Evolutionary conservation across 495 filamentous ascomycete genomes (phyloP).

Genomic region (Lasiosphaeria miniovina): DNA sequence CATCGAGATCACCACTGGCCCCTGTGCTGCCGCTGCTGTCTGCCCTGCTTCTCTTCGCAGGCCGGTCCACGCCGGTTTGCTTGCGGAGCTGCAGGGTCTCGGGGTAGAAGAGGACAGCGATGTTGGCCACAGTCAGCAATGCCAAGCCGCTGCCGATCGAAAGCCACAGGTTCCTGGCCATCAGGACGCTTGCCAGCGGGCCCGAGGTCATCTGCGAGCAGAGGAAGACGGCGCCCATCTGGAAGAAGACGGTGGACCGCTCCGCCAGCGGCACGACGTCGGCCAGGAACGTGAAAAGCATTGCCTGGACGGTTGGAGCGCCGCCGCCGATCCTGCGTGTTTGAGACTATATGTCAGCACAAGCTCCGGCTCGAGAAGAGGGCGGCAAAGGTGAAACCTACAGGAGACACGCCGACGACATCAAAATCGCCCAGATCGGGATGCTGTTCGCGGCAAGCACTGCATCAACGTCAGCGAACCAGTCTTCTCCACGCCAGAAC

Average conservation of each 20-base stretch:
- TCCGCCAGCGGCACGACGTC: conserved; percentile 27
- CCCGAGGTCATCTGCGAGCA: conserved; percentile 24
- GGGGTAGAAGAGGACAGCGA: conserved; percentile 17
- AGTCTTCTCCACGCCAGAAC: background rate
- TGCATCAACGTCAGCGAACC: conserved; percentile 6
- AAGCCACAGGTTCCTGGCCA: conserved; percentile 24
- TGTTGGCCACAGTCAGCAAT: conserved; percentile 12
- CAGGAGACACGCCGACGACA: conserved; percentile 20
- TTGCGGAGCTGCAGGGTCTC: conserved; percentile 31
- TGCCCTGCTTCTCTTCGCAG: background rate
- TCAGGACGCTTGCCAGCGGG: conserved; percentile 24
- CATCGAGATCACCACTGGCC: background rate
- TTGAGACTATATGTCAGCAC: conserved; percentile 1
- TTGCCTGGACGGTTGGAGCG: conserved; percentile 24
- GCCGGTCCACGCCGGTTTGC: background rate
- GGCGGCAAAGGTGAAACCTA: conserved; percentile 12
- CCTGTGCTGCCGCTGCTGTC: background rate
- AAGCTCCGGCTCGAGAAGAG: background rate
- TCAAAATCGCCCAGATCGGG: conserved; percentile 29
- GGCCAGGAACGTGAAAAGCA: conserved; percentile 33
- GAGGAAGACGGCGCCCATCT: conserved; percentile 24
- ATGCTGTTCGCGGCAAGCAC: conserved; percentile 28
- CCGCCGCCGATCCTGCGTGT: conserved; percentile 32
- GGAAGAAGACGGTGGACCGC: conserved; percentile 33
- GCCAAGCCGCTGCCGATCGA: conserved; percentile 21